phyloP scores from a whole-genome alignment of 331 rosid genomes.

The Pyracantha coccinea region DNA sequence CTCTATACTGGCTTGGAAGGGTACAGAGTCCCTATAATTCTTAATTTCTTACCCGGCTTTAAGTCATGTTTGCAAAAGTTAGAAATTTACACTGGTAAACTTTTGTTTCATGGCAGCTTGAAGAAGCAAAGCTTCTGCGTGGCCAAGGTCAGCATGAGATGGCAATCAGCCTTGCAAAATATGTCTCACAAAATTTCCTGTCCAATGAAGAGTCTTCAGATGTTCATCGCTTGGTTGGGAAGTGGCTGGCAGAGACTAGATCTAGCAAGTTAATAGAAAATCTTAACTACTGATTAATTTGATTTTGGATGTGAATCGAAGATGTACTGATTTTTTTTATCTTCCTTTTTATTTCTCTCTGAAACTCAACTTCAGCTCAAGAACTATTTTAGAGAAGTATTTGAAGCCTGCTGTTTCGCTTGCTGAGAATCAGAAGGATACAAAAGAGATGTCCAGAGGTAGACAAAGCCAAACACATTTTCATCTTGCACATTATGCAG shows the following conservation, averaged over 20 bases:
- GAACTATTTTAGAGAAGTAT: conserved; percentile 90
- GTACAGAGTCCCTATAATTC: conserved; percentile 25
- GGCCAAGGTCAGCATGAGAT: conserved; percentile 83
- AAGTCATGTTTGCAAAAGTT: not conserved
- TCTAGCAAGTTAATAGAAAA: conserved; percentile 71
- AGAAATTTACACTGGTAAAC: not conserved
- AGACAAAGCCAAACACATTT: conserved; percentile 68
- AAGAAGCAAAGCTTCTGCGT: conserved; percentile 96
- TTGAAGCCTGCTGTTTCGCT: conserved; percentile 85
- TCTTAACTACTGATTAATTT: conserved; percentile 1
- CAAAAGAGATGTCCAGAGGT: conserved; percentile 44
- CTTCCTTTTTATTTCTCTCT: not conserved
- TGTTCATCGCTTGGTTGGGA: conserved; percentile 81
- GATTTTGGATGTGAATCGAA: not conserved
- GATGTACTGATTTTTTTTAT: conserved; percentile 3
- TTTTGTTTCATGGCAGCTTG: conserved; percentile 52
- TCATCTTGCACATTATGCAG: conserved; percentile 94
- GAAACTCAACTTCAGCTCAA: conserved; percentile 55
- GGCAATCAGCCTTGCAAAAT: conserved; percentile 89
- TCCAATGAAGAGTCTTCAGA: conserved; percentile 70
- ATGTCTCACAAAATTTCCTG: conserved; percentile 40
- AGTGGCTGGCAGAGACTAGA: conserved; percentile 98
- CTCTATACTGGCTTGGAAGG: conserved; percentile 43
- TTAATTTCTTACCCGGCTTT: not conserved
- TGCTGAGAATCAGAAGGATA: conserved; percentile 50